phyloP scores from a whole-genome alignment of 208 protist genomes.

The Acanthamoeba royreba region DNA sequence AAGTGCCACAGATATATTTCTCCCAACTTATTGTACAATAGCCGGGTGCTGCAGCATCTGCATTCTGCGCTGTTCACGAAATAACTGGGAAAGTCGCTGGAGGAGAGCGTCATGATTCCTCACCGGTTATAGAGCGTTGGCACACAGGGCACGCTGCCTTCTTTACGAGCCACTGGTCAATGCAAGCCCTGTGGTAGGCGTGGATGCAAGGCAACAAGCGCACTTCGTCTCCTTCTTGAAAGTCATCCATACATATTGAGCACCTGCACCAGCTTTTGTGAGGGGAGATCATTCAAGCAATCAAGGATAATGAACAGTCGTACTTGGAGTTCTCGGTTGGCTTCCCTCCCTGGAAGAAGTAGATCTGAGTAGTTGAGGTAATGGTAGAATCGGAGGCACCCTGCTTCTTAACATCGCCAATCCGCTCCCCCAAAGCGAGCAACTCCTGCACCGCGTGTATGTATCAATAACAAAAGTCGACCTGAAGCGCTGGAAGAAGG shows the following conservation, averaged over 20 bases:
- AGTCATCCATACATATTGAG: conserved; percentile 67
- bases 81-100: neutral
- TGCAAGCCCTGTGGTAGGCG: conserved; percentile 64
- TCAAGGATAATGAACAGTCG: too few relatives aligned
- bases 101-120: neutral
- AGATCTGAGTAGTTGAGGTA: neutral
- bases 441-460: neutral
- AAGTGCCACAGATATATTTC: too few relatives aligned
- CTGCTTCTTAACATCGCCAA: neutral
- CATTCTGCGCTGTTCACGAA: neutral
- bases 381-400: neutral
- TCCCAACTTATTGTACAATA: too few relatives aligned
- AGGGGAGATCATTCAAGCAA: too few relatives aligned
- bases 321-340: too few relatives aligned
- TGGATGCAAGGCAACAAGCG: conserved; percentile 71
- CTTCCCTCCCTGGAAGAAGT: too few relatives aligned
- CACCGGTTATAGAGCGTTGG: conserved; percentile 38
- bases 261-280: too few relatives aligned
- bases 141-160: conserved; percentile 68
- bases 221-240: conserved; percentile 66
- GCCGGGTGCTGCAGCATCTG: too few relatives aligned
- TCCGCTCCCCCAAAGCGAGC: neutral
- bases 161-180: conserved; percentile 69
- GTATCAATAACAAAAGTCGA: neutral
- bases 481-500: neutral